A percentile compares a stretch with the other conserved stretches of the same genome.
Conservation (phyloP, 345 rosid genomes). For the Populus alba region DNA sequence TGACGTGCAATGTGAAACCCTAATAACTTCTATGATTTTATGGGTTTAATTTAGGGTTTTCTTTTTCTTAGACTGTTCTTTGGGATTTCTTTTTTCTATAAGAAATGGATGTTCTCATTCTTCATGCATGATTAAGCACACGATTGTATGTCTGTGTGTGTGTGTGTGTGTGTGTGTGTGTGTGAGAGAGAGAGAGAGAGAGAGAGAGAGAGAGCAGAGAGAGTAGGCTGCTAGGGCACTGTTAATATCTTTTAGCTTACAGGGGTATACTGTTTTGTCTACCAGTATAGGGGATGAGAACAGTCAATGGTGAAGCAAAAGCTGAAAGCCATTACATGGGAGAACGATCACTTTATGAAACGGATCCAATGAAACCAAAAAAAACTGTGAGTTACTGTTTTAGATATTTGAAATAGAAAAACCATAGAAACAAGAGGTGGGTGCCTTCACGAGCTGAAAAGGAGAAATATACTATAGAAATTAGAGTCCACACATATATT, state of each 20-base stretch:
- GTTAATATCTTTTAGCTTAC: constrained; percentile 21
- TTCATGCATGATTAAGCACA: neutral
- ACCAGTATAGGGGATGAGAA: constrained; percentile 17
- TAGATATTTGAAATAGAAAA: neutral
- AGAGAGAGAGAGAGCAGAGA: neutral
- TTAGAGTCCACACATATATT: neutral
- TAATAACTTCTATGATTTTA: constrained; percentile 27
- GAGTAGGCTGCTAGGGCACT: neutral
- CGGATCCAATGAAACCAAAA: constrained; percentile 23
- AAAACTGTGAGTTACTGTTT: constrained; percentile 19
- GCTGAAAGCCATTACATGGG: constrained; percentile 21
- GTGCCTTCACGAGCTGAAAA: neutral
- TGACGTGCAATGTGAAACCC: constrained; percentile 22
- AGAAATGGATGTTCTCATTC: neutral
- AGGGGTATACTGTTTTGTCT: constrained; percentile 18
- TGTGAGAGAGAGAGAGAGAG: constrained; percentile 5
- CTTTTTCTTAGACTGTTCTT: too few relatives aligned
- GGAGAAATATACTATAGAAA: too few relatives aligned
- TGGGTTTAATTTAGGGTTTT: neutral
- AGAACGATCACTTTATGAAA: constrained; percentile 17
- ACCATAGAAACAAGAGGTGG: constrained; percentile 14
- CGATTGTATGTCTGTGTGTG: neutral
- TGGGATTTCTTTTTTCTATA: neutral
- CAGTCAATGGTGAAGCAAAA: constrained; percentile 15
- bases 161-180: neutral